Conservation (phyloP, 2,329 filamentous ascomycete species). For the Botrytis cinerea region DNA sequence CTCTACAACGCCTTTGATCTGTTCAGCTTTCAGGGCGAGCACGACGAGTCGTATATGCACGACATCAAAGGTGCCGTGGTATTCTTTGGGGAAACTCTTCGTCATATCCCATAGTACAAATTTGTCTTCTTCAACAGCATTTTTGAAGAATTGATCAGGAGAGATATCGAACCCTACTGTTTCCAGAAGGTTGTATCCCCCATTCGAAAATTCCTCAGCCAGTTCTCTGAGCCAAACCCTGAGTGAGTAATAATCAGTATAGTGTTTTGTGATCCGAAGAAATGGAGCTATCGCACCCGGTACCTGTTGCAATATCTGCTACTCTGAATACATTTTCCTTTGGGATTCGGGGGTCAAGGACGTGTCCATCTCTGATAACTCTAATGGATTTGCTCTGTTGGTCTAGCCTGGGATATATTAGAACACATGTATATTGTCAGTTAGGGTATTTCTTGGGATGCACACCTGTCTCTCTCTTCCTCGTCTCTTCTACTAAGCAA, state of each 20-base stretch:
- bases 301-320: constrained; percentile 10
- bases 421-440: not conserved
- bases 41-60: constrained; percentile 1
- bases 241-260: not conserved
- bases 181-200: not conserved
- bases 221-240: constrained; percentile 5
- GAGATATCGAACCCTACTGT: not conserved
- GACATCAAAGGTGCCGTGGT: not conserved
- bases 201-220: not conserved
- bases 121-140: not conserved
- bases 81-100: not conserved
- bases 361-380: not conserved
- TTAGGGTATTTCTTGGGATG: not conserved
- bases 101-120: constrained; percentile 3
- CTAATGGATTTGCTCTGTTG: not conserved
- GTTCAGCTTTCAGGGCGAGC: not conserved
- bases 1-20: not conserved
- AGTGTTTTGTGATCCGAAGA: not conserved
- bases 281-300: not conserved
- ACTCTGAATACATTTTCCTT: constrained; percentile 1
- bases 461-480: constrained; percentile 1
- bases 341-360: constrained; percentile 6
- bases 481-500: constrained; percentile 10
- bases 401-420: not conserved
- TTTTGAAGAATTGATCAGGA: not conserved